Percentiles rank a stretch among this genome's conserved stretches.
phyloP scores from a whole-genome alignment of 2,329 filamentous ascomycete species.

The Phaeosphaeria sp. region DNA sequence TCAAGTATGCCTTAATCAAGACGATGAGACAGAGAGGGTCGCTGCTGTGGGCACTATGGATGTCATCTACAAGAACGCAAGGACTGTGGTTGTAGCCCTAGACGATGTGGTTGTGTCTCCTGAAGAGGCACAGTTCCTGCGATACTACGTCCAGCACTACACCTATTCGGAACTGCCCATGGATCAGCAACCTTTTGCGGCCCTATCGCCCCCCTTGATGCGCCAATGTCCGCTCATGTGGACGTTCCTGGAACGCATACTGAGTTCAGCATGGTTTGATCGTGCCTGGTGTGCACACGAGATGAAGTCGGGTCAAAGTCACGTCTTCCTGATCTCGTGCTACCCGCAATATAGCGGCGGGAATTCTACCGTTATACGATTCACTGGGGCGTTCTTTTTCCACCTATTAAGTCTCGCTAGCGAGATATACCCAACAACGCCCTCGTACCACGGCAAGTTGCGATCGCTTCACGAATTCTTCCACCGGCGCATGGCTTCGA shows the following conservation, averaged over 20 bases:
- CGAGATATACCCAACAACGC: constrained; percentile 24
- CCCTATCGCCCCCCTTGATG: constrained; percentile 41
- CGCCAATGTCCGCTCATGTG: constrained; percentile 27
- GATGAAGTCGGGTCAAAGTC: constrained; percentile 50
- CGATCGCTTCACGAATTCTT: constrained; percentile 32
- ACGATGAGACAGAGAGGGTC: constrained; percentile 49
- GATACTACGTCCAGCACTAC: constrained; percentile 50
- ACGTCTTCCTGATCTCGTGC: constrained; percentile 52
- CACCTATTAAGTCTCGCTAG: constrained; percentile 48
- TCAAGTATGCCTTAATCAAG: constrained; percentile 54
- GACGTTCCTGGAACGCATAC: constrained; percentile 44
- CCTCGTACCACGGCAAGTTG: constrained; percentile 22
- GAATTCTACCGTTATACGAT: constrained; percentile 39
- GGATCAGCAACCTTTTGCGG: constrained; percentile 33
- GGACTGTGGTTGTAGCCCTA: constrained; percentile 50
- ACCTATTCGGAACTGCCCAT: constrained; percentile 23
- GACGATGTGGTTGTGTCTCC: constrained; percentile 49
- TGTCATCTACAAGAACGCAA: constrained; percentile 51
- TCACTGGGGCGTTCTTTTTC: constrained; percentile 51
- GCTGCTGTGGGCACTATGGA: constrained; percentile 52
- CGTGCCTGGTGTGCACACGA: constrained; percentile 56
- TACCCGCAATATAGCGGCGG: constrained; percentile 29
- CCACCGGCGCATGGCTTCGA: constrained; percentile 4
- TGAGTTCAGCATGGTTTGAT: constrained; percentile 53
- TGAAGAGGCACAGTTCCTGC: constrained; percentile 46